phyloP scores from a whole-genome alignment of 2,329 filamentous ascomycete genomes.

The Phialophora verrucosa region DNA sequence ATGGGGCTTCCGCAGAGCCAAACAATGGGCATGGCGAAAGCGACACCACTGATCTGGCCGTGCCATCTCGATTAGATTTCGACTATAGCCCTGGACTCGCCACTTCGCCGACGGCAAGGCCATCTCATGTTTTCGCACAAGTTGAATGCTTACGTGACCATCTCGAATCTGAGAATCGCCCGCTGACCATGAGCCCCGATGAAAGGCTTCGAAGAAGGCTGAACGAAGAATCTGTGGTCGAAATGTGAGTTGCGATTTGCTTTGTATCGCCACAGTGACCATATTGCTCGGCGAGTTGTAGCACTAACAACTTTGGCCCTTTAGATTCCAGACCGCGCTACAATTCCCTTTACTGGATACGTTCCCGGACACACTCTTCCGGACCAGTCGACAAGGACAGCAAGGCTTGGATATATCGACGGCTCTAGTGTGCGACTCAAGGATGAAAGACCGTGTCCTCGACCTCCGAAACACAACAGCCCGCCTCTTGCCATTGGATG shows the following conservation, averaged over 20 bases:
- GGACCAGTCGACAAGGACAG: slow-evolving; percentile 51
- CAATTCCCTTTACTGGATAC: slow-evolving; percentile 79
- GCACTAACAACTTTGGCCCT: slow-evolving; percentile 14
- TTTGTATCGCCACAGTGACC: not conserved
- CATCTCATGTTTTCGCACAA: slow-evolving; percentile 39
- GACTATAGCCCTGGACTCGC: slow-evolving; percentile 50
- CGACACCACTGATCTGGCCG: slow-evolving; percentile 11
- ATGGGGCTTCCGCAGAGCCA: slow-evolving; percentile 17
- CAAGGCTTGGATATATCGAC: slow-evolving; percentile 46
- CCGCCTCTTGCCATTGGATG: slow-evolving; percentile 70
- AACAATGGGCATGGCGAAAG: slow-evolving; percentile 12
- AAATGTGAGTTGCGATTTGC: slow-evolving; percentile 27
- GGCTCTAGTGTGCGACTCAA: slow-evolving; percentile 68
- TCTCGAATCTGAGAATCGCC: slow-evolving; percentile 10
- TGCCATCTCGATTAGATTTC: slow-evolving; percentile 44
- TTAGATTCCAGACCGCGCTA: slow-evolving; percentile 34
- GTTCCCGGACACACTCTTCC: slow-evolving; percentile 75
- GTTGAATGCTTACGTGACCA: slow-evolving; percentile 33
- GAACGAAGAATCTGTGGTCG: slow-evolving; percentile 36
- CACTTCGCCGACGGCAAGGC: slow-evolving; percentile 46
- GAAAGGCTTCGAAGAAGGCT: slow-evolving; percentile 34
- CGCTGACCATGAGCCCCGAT: slow-evolving; percentile 28
- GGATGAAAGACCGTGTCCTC: slow-evolving; percentile 72
- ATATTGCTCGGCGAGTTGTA: not conserved
- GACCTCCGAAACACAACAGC: slow-evolving; percentile 67